Base-by-base conservation (phyloP, 768 basidiomycete species). In the Suillus occidentalis region DNA sequence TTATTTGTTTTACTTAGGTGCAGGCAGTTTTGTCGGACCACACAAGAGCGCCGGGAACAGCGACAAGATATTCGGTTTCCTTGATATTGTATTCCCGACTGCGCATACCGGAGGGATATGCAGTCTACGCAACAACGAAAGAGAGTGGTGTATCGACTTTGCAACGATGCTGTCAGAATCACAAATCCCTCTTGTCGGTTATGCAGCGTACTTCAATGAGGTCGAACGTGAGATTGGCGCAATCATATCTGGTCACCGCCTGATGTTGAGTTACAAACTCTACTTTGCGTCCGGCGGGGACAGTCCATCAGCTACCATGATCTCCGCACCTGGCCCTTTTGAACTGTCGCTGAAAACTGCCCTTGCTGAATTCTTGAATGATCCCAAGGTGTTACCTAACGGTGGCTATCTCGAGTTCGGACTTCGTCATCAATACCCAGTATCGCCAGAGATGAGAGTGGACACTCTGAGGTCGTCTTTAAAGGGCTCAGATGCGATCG, bases 1-100 rank as follows among this genome's bases (percentile, higher is more conserved):
- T 45, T n/a, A n/a, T 4, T 16, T n/a, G 37, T 45, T 12, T 53
- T 14, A 37, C 10, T 5, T 59, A 83, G 82, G 76, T 1, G 68
- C 77, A 55, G 83, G 75, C 12, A 78, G 78, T 0, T 85, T 83
- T 69, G 86, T 85, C 77, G 84, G 83, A 67, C 47, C 80, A 1
- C 85, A 85, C 66, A 76, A 80, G 49, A 85, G 85, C 64, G 84
- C 84, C 0, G 83, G 82, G 6, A 79, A 80, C 9, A 69, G 73
- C 9, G 73, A 75, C 9, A 67, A 69, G 34, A 85, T 85, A 80
- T 81, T 87, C 43, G 85, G 82, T 1, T 85, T 85, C 1, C 77
- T 88, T 10, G 80, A 86, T 1, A 67, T 86, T 40, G 77, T 83
- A n/a, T 78, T 84, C 59, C 85, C 85, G 18, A 81, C 81, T 1